Conservation (phyloP, 305 asterid genomes). For the Solanum hybrid region DNA sequence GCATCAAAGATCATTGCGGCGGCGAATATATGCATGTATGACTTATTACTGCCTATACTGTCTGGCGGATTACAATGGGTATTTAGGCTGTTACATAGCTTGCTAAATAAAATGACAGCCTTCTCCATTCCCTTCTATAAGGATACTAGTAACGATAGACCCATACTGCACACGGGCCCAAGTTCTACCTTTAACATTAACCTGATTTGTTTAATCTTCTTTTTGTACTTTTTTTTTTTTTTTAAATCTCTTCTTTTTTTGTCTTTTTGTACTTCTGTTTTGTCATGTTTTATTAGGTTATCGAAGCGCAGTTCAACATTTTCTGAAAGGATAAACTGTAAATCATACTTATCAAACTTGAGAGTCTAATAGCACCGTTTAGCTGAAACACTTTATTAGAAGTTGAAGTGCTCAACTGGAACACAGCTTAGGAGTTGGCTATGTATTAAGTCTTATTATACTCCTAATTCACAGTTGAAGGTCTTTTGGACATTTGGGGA, state of each 20-base stretch:
- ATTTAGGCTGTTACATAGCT: not conserved
- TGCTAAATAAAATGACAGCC: not conserved
- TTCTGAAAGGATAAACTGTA: not conserved
- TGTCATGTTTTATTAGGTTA: not conserved
- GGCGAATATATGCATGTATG: not conserved
- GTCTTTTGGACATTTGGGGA: not conserved
- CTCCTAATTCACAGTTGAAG: not conserved
- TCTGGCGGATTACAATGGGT: not conserved
- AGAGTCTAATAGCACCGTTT: not conserved
- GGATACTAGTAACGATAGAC: not conserved
- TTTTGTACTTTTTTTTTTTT: not conserved
- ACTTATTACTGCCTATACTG: not conserved
- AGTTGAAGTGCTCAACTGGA: not conserved
- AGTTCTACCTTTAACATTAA: not conserved
- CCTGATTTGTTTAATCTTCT: not conserved
- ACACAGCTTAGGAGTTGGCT: not conserved
- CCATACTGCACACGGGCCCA: not conserved
- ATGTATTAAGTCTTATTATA: not conserved
- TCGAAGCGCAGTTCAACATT: not conserved
- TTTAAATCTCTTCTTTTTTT: not conserved
- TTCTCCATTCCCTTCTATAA: not conserved
- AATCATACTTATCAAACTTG: not conserved
- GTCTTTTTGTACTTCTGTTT: not conserved
- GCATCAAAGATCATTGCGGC: not conserved
- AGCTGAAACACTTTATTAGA: not conserved